Evolutionary conservation across 164 flowering plant species (phyloP).

Genomic region (Chimonanthus praecox): DNA sequence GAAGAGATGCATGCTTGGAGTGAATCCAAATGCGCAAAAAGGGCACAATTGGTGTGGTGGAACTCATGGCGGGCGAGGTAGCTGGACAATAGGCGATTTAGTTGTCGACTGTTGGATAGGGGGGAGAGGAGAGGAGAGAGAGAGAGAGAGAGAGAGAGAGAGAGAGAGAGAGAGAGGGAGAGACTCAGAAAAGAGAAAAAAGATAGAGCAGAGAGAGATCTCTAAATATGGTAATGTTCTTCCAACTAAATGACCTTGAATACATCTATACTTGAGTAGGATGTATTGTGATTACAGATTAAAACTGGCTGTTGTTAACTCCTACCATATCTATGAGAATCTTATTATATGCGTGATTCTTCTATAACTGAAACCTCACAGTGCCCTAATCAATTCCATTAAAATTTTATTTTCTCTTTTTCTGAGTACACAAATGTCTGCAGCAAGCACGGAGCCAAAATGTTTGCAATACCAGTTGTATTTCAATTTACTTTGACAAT

Average conservation of each 20-base stretch:
- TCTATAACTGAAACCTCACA: not conserved
- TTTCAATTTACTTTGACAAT: not conserved
- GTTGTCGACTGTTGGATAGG: too few species aligned
- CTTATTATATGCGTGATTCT: not conserved
- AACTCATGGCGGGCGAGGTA: too few species aligned
- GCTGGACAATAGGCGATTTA: too few species aligned
- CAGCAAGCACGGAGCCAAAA: not conserved
- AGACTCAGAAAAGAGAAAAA: not conserved
- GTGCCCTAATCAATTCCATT: not conserved
- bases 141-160: too few species aligned
- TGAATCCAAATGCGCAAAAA: too few species aligned
- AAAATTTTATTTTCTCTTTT: too few species aligned
- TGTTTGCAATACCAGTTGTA: not conserved
- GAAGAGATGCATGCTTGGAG: too few species aligned
- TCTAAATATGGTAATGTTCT: not conserved
- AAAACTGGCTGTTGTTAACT: not conserved
- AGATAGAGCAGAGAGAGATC: not conserved
- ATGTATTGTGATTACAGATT: not conserved
- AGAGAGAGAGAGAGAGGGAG: too few species aligned
- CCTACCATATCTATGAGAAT: not conserved
- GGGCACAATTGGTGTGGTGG: too few species aligned
- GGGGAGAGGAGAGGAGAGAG: too few species aligned
- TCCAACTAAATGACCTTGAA: not conserved
- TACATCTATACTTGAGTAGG: not conserved
- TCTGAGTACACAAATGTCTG: not conserved